Evolutionary conservation across 2,329 filamentous ascomycete species (phyloP).

Genomic region (Hypomyces perniciosus): DNA sequence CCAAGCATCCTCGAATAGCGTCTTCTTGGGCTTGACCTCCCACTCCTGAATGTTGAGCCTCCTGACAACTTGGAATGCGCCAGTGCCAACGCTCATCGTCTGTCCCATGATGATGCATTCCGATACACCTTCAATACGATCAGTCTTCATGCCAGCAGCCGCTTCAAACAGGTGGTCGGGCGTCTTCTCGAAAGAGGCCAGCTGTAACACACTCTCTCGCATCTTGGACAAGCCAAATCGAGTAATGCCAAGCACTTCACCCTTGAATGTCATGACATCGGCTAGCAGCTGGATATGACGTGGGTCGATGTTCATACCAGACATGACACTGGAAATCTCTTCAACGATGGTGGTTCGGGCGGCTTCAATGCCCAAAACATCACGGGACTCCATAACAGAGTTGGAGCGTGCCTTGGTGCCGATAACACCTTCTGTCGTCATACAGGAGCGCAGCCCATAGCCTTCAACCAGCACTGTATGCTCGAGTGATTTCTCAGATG

Average conservation of each 20-base stretch:
- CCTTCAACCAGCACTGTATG: constrained; percentile 84
- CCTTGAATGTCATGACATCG: constrained; percentile 99
- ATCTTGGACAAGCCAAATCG: constrained; percentile 95
- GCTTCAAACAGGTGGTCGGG: constrained; percentile 96
- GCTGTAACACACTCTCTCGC: constrained; percentile 86
- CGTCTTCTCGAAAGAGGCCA: constrained; percentile 97
- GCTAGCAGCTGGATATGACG: constrained; percentile 96
- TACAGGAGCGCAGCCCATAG: constrained; percentile 81
- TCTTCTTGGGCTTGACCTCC: constrained; percentile 53
- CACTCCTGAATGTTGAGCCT: constrained; percentile 60
- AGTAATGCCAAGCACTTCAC: constrained; percentile 92
- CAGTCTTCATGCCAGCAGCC: constrained; percentile 83
- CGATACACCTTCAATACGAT: constrained; percentile 85
- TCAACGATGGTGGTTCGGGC: constrained; percentile 81
- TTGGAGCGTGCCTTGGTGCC: constrained; percentile 72
- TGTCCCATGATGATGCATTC: constrained; percentile 99
- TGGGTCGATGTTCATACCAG: constrained; percentile 90
- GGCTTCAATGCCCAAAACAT: constrained; percentile 91
- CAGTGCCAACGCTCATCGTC: constrained; percentile 85
- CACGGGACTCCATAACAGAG: constrained; percentile 80
- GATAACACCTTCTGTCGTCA: constrained; percentile 88
- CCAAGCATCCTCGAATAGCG: constrained; percentile 68
- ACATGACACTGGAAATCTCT: constrained; percentile 88
- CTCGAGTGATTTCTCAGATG: constrained; percentile 57
- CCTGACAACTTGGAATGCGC: constrained; percentile 83